A percentile compares a stretch with the other conserved stretches of the same genome.
Conservation (phyloP, 352 stramenopile genomes). For the Aphanomyces euteiches region DNA sequence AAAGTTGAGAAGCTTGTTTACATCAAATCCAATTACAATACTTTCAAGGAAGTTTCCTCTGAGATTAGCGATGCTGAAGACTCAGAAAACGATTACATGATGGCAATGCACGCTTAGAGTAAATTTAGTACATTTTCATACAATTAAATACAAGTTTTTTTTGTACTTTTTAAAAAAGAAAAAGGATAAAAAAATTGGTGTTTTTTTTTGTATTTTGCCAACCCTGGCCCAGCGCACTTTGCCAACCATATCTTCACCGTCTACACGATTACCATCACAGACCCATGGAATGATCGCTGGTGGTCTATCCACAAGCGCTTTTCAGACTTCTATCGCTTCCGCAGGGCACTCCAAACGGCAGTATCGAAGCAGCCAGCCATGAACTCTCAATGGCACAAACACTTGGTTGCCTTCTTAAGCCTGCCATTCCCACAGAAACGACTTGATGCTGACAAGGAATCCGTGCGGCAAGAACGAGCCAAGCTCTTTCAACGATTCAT, state of each 20-base stretch:
- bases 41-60: too few species aligned
- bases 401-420: background rate
- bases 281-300: background rate
- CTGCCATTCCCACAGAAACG: conserved; percentile 22
- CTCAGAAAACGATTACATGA: too few species aligned
- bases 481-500: background rate
- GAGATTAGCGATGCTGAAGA: too few species aligned
- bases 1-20: too few species aligned
- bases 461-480: background rate
- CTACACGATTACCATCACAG: conserved; percentile 2
- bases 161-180: too few species aligned
- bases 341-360: background rate
- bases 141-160: too few species aligned
- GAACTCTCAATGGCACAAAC: background rate
- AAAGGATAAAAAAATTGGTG: too few species aligned
- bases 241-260: conserved; percentile 6
- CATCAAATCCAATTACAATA: too few species aligned
- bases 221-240: conserved; percentile 1
- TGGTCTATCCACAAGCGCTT: conserved; percentile 23
- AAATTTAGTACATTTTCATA: too few species aligned
- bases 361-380: background rate
- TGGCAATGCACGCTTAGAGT: too few species aligned
- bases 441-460: conserved; percentile 16
- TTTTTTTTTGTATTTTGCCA: too few species aligned
- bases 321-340: conserved; percentile 9